Percentiles rank a stretch among this genome's conserved stretches.
These are phyloP conservation scores for Centella asiatica DNA, from an alignment of 129 eudicot species.

Conservation along the genomic window DNA sequence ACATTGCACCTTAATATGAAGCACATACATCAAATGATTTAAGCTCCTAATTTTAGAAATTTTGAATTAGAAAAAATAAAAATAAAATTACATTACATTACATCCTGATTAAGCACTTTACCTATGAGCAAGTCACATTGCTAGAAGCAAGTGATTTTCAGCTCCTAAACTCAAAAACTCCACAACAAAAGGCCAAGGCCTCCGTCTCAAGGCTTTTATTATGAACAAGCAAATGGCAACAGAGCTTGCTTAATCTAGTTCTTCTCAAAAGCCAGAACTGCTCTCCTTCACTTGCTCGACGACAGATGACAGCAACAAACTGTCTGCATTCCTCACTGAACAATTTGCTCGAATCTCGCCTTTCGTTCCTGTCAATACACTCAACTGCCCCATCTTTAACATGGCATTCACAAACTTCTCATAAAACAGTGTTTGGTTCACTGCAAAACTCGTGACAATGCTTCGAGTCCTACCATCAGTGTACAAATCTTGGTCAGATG, in stretches of 20 bases:
- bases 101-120: too few species aligned
- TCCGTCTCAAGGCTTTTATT: too few species aligned
- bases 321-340: slow-evolving; percentile 35
- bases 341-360: slow-evolving; percentile 67
- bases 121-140: too few species aligned
- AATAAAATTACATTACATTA: too few species aligned
- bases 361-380: slow-evolving; percentile 50
- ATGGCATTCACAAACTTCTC: slow-evolving; percentile 53
- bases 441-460: slow-evolving; percentile 53
- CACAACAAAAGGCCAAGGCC: too few species aligned
- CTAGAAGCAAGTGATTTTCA: too few species aligned
- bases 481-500: slow-evolving; percentile 60
- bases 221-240: background rate
- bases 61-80: too few species aligned
- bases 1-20: too few species aligned
- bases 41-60: too few species aligned
- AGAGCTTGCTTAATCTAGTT: background rate
- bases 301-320: slow-evolving; percentile 22
- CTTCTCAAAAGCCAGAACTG: slow-evolving; percentile 17
- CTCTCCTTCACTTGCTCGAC: slow-evolving; percentile 19
- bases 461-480: slow-evolving; percentile 40
- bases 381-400: slow-evolving; percentile 72
- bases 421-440: slow-evolving; percentile 53
- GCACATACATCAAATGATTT: too few species aligned
- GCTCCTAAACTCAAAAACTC: too few species aligned